Percentiles rank a stretch among this genome's conserved stretches.
These are phyloP conservation scores for Saksenaea oblongispora DNA, from an alignment of 371 early-diverging fungal genomes.

Conservation along the genomic window DNA sequence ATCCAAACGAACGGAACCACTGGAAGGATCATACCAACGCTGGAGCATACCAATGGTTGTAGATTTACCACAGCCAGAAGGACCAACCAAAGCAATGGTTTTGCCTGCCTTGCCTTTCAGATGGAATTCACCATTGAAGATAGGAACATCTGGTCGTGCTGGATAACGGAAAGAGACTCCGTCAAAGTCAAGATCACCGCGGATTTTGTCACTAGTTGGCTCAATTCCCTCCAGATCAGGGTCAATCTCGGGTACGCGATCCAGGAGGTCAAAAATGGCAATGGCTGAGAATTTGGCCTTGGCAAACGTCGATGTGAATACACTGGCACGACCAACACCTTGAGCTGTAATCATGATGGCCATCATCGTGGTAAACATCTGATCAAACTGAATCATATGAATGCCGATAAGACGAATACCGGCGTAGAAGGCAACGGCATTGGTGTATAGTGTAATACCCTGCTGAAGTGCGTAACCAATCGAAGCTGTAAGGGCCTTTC, in stretches of 20 bases:
- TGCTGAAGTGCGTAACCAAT: slow-evolving; percentile 65
- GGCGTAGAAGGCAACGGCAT: slow-evolving; percentile 56
- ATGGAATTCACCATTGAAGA: slow-evolving; percentile 68
- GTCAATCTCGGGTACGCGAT: slow-evolving; percentile 64
- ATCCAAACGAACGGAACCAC: slow-evolving; percentile 62
- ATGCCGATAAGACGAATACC: slow-evolving; percentile 44
- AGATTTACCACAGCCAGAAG: slow-evolving; percentile 27
- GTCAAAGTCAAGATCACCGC: slow-evolving; percentile 39
- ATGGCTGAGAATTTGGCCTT: slow-evolving; percentile 63
- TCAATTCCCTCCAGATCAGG: slow-evolving; percentile 44
- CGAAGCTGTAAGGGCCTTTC: slow-evolving; percentile 53
- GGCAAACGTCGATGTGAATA: slow-evolving; percentile 54
- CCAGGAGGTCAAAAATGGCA: slow-evolving; percentile 7
- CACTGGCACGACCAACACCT: slow-evolving; percentile 56
- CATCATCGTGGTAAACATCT: slow-evolving; percentile 64
- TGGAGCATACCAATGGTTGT: slow-evolving; percentile 77
- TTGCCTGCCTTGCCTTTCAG: slow-evolving; percentile 66
- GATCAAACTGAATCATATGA: slow-evolving; percentile 22
- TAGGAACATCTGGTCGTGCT: slow-evolving; percentile 63
- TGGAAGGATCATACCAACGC: slow-evolving; percentile 76
- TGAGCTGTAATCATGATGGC: slow-evolving; percentile 66
- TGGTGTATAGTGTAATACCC: slow-evolving; percentile 59
- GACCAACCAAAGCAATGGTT: slow-evolving; percentile 62
- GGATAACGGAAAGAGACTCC: slow-evolving; percentile 80
- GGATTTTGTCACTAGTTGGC: slow-evolving; percentile 29